Percentiles rank a stretch among this genome's conserved stretches.
These are phyloP conservation scores for Babesia bigemina DNA, from an alignment of 169 alveolate species.

Conservation along the genomic window DNA sequence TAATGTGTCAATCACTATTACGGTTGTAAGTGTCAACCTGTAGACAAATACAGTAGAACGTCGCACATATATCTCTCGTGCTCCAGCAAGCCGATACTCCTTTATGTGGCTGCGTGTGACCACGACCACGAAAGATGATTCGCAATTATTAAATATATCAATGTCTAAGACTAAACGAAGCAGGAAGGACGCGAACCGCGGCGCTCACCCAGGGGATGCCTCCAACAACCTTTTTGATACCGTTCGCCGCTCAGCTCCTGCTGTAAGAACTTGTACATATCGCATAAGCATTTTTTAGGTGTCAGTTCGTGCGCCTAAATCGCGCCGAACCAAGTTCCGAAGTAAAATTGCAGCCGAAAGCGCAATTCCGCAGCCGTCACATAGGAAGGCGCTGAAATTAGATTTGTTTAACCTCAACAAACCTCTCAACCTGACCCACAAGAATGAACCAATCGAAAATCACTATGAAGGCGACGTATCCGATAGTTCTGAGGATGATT, in stretches of 20 bases:
- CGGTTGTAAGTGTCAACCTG: no score
- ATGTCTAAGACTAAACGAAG: conserved; percentile 7
- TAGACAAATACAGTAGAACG: neutral
- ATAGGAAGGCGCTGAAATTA: conserved; percentile 46
- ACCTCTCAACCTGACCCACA: conserved; percentile 49
- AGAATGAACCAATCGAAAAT: conserved; percentile 55
- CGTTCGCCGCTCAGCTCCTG: conserved; percentile 7
- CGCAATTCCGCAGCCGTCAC: conserved; percentile 1
- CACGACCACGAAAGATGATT: neutral
- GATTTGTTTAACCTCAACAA: conserved; percentile 58
- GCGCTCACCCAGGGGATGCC: neutral
- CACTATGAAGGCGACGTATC: conserved; percentile 59
- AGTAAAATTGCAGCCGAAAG: conserved; percentile 24
- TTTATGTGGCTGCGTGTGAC: neutral
- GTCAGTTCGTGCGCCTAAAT: neutral
- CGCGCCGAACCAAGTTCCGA: conserved; percentile 41
- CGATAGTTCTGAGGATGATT: conserved; percentile 51
- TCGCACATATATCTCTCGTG: neutral
- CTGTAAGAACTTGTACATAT: neutral
- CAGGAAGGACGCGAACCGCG: neutral
- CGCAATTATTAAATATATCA: neutral
- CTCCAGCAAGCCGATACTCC: neutral
- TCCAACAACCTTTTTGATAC: conserved; percentile 32
- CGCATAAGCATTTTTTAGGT: neutral
- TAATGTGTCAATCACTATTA: no score